Evolutionary conservation across 23 red algal species (phyloP).

Genomic region (Rhodosorus marinus): DNA sequence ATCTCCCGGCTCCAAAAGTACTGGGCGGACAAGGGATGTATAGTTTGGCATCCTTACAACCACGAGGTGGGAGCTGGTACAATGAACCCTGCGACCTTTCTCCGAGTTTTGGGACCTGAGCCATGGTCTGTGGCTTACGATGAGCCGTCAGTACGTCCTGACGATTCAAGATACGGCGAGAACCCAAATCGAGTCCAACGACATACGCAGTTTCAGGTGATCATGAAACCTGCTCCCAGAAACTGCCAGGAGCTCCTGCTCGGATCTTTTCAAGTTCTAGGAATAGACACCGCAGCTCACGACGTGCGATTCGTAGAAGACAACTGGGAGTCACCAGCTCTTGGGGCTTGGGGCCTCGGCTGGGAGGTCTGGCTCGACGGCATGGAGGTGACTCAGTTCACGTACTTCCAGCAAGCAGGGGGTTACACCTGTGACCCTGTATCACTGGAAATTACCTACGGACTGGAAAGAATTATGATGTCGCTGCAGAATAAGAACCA

Average conservation of each 20-base stretch:
- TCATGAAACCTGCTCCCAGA: slow-evolving; percentile 82
- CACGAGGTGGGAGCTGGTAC: slow-evolving; percentile 91
- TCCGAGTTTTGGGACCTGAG: slow-evolving; percentile 89
- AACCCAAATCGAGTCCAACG: slow-evolving; percentile 89
- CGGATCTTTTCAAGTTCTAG: slow-evolving; percentile 63
- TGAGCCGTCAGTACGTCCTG: slow-evolving; percentile 88
- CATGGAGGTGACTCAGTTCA: slow-evolving; percentile 97
- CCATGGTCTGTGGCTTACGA: slow-evolving; percentile 92
- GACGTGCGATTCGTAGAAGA: slow-evolving; percentile 98
- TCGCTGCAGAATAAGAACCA: slow-evolving; percentile 48
- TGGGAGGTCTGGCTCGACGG: slow-evolving; percentile 99
- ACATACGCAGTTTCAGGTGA: slow-evolving; percentile 99
- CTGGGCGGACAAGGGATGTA: slow-evolving; percentile 65
- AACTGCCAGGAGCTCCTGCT: slow-evolving; percentile 85
- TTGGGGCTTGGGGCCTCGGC: slow-evolving; percentile 98
- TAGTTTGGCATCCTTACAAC: slow-evolving; percentile 89
- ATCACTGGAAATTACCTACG: slow-evolving; percentile 90
- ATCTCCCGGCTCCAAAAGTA: slow-evolving; percentile 63
- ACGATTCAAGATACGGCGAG: slow-evolving; percentile 94
- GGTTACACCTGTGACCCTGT: slow-evolving; percentile 56
- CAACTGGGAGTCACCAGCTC: slow-evolving; percentile 91
- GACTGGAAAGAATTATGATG: slow-evolving; percentile 93
- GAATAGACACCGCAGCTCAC: slow-evolving; percentile 67
- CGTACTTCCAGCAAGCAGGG: slow-evolving; percentile 96
- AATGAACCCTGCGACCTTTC: slow-evolving; percentile 96